Conservation (phyloP, 495 filamentous ascomycete species). For the Tuber microsphaerosporum region DNA sequence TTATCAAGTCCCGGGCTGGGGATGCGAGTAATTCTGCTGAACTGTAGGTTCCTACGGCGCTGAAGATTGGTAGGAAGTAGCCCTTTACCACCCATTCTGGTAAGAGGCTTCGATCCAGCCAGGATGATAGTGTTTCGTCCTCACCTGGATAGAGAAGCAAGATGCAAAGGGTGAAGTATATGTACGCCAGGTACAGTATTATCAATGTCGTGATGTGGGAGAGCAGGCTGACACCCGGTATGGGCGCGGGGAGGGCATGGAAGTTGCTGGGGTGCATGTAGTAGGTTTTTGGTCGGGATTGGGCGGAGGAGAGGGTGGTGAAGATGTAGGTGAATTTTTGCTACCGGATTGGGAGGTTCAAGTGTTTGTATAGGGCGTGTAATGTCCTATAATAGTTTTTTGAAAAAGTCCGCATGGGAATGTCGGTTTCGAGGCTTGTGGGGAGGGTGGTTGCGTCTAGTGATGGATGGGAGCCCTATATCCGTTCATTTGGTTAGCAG, state of each 20-base stretch:
- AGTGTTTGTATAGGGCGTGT: constrained; percentile 50
- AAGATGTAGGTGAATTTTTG: constrained; percentile 49
- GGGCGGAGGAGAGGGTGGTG: constrained; percentile 13
- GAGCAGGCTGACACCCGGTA: constrained; percentile 10
- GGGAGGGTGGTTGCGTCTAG: constrained; percentile 37
- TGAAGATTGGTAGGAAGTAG: constrained; percentile 52
- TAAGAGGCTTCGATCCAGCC: constrained; percentile 47
- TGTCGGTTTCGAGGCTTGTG: constrained; percentile 45
- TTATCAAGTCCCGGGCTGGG: constrained; percentile 48
- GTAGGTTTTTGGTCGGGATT: constrained; percentile 18
- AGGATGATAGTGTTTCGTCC: constrained; percentile 46
- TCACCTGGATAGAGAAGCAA: constrained; percentile 45
- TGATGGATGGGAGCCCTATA: constrained; percentile 43
- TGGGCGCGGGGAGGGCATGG: constrained; percentile 47
- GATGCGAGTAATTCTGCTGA: constrained; percentile 49
- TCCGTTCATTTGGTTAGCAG: neutral
- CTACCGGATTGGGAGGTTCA: constrained; percentile 46
- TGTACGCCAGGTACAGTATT: constrained; percentile 39
- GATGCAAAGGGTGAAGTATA: constrained; percentile 48
- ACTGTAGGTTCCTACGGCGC: constrained; percentile 51
- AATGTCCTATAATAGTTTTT: constrained; percentile 53
- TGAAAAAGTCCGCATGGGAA: constrained; percentile 56
- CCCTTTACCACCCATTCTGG: constrained; percentile 44
- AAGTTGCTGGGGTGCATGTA: constrained; percentile 50
- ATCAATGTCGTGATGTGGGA: constrained; percentile 8